phyloP scores from a whole-genome alignment of 305 asterid genomes.

The Plantago lanceolata region DNA sequence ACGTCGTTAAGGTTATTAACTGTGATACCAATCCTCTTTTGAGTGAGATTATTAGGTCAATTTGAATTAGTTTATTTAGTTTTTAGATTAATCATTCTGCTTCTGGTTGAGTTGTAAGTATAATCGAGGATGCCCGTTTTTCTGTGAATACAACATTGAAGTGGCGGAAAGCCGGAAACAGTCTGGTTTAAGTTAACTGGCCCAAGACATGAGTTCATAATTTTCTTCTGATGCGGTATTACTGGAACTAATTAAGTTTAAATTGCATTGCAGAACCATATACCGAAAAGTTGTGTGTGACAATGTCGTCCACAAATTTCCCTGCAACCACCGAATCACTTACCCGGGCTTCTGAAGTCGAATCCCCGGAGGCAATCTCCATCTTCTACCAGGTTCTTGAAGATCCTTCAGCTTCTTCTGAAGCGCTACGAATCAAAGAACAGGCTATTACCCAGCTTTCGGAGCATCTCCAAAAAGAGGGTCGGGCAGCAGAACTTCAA shows the following conservation, averaged over 20 bases:
- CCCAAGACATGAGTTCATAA: too few species aligned
- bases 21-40: too few species aligned
- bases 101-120: too few species aligned
- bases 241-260: neutral
- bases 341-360: slow-evolving; percentile 42
- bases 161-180: too few species aligned
- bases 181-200: too few species aligned
- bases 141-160: too few species aligned
- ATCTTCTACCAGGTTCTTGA: slow-evolving; percentile 47
- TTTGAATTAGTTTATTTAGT: too few species aligned
- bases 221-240: neutral
- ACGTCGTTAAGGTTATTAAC: too few species aligned
- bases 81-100: too few species aligned
- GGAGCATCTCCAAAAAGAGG: slow-evolving; percentile 52
- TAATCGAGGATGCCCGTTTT: too few species aligned
- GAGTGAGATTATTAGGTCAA: too few species aligned
- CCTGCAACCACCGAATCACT: slow-evolving; percentile 55
- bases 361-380: slow-evolving; percentile 46
- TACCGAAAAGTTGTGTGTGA: slow-evolving; percentile 18
- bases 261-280: slow-evolving; percentile 35
- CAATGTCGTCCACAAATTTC: slow-evolving; percentile 39
- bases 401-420: slow-evolving; percentile 52
- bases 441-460: slow-evolving; percentile 49
- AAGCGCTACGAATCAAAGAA: slow-evolving; percentile 57
- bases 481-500: slow-evolving; percentile 49